Evolutionary conservation across 257 asterid genomes (phyloP), one percentile per base, ranked within the genome.

Genomic region (Scutellaria baicalensis): DNA sequence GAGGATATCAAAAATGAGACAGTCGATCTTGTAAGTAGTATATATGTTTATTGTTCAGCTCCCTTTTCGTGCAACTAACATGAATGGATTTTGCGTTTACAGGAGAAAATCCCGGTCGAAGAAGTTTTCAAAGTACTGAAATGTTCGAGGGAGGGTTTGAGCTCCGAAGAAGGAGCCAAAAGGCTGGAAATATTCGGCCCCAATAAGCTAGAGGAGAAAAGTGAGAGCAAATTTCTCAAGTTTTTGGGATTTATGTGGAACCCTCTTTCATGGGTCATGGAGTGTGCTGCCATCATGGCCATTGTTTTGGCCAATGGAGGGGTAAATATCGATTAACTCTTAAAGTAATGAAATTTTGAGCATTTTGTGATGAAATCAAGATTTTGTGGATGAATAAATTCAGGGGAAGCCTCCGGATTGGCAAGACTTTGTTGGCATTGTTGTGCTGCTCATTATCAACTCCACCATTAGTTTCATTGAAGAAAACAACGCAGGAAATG

Each of bases 401-500:
- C 51, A 89, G 95, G 96, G 97, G 10, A 84, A 77, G 80, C 81
- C 89, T 47, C 89, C 95, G 17, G 95, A 90, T 64, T 90, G 93
- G 95, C 95, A 79, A 84, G 96, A 90, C 62, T 89, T 89, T 14
- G 77, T 90, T 11, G 96, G 96, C 23, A 88, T 90, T 3, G 52
- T 81, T 2, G 76, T 76, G 33, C 70, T 90, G 78, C 89, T 90
- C n/a, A 45, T 90, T n/a, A 88, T 90, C 75, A 90, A 90, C 86
- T 90, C 97, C 1, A 90, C 97, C 12, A 86, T 90, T 59, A 86
- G 97, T 68, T 90, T 90, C 70, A 84, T 90, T 3, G 97, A 90
- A 59, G 97, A 90, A 71, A 88, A 90, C 14, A 90, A 86, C 31
- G 95, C 97, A 12, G 97, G 95, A 51, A 90, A 91, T 49, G 97